Base-by-base conservation (phyloP, 371 early-diverging fungal species). In the Mucor circinelloides region DNA sequence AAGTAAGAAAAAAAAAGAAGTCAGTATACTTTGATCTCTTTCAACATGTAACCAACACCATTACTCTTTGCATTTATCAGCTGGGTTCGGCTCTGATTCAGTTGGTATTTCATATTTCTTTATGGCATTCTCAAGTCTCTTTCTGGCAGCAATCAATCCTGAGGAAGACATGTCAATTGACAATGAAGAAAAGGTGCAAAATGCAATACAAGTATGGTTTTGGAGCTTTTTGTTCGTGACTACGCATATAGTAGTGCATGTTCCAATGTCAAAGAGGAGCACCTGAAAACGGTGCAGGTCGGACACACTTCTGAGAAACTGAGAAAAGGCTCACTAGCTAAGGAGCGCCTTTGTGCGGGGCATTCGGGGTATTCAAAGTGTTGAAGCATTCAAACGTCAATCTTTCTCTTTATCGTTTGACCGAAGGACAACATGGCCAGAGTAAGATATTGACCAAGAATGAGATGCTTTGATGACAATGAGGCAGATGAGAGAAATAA, bases 61-160 rank as follows among this genome's bases (percentile, higher is more conserved):
- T 66, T 72, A 67, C 71, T 67, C 73, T 64, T 60, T 30, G n/a
- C 25, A 63, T 27, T 48, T 58, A 46, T 40, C 36, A 3, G 32
- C 38, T 21, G 58, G 31, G 10, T 31, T 30, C 23, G 72, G 60
- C 36, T 67, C 48, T 8, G 54, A 6, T 59, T 67, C 38, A 15
- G 72, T 72, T 15, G 72, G 66, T 38, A 79, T 52, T 15, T 69
- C 52, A 50, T 60, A 69, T 21, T 68, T 73, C n/a, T 68, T 71
- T 38, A 79, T n/a, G 12, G 69, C 67, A 4, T 50, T 66, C 59
- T 79, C 79, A 17, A 69, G 46, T 54, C 76, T 58, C 42, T 74
- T 75, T 65, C 66, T 76, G 3, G 79, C 76, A 38, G 79, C 73
- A n/a, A 72, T 58, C 23, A 79, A 59, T 27, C 73, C 77, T 31